Evolutionary conservation across 1,139 yeast species (phyloP).

Genomic region (Geotrichum citri-aurantii): DNA sequence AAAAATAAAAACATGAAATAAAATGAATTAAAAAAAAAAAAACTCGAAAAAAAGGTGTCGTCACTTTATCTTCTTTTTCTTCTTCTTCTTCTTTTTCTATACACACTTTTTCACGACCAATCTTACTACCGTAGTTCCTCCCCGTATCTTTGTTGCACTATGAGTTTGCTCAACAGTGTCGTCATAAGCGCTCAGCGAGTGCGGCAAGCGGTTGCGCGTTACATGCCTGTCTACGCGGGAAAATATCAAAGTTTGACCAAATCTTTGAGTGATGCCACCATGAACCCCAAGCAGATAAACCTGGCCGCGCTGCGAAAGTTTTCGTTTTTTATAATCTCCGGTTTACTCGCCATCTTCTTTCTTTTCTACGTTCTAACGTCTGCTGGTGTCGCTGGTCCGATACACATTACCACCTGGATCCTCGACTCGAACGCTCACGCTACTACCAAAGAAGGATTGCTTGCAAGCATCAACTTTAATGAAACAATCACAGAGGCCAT

Average conservation of each 20-base stretch:
- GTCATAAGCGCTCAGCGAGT: neutral
- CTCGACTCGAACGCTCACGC: neutral
- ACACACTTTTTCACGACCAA: neutral
- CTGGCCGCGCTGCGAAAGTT: neutral
- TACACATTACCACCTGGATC: neutral
- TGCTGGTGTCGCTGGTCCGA: neutral
- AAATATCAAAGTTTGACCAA: neutral
- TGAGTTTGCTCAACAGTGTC: neutral
- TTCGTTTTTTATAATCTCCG: slow-evolving; percentile 1
- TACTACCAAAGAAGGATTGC: slow-evolving; percentile 3
- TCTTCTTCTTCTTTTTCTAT: neutral
- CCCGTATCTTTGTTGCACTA: neutral
- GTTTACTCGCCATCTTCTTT: slow-evolving; percentile 1
- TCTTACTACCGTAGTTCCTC: neutral
- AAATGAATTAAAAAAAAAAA: neutral
- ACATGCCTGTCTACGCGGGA: neutral
- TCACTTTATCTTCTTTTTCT: neutral
- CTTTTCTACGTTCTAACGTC: neutral
- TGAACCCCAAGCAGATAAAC: neutral
- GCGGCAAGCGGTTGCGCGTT: neutral
- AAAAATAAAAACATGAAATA: neutral
- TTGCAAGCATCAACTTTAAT: slow-evolving; percentile 8
- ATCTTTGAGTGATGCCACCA: neutral
- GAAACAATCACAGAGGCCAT: slow-evolving; percentile 6
- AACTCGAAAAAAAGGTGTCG: neutral